A percentile compares a stretch with the other conserved stretches of the same genome.
Conservation (phyloP, 306 rosid species). For the Luffa acutangula region DNA sequence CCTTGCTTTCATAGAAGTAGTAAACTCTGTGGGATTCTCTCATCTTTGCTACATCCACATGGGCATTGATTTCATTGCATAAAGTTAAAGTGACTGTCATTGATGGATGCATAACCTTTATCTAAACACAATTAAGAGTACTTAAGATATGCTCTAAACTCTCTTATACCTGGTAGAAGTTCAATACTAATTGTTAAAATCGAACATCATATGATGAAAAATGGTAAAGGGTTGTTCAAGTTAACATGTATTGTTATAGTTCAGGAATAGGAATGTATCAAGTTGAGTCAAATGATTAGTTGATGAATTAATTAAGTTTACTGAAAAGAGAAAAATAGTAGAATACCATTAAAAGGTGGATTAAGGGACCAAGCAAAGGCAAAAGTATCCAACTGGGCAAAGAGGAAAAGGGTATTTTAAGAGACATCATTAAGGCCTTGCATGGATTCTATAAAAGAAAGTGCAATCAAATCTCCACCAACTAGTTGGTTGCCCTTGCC, state of each 20-base stretch:
- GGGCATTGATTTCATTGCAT: not conserved
- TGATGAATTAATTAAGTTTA: not conserved
- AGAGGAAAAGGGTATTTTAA: not conserved
- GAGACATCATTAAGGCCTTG: constrained; percentile 1
- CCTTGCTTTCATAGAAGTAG: not conserved
- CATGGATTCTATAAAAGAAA: not conserved
- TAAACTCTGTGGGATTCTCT: not conserved
- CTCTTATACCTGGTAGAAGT: not conserved
- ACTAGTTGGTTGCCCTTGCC: not conserved
- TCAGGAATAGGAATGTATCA: not conserved
- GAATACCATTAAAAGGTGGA: not conserved
- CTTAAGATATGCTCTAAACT: not conserved
- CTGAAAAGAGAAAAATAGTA: not conserved
- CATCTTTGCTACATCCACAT: not conserved
- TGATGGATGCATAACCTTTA: not conserved
- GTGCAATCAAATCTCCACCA: not conserved
- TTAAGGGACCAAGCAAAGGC: not conserved
- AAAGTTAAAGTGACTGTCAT: constrained; percentile 1
- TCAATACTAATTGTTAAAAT: not conserved
- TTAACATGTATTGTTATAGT: not conserved
- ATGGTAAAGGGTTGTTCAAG: not conserved
- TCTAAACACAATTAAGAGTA: not conserved
- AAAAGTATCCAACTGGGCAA: not conserved
- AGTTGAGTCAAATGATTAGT: not conserved
- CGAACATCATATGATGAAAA: not conserved